These are phyloP conservation scores for Neopestalotiopsis clavispora DNA, from an alignment of 2,329 filamentous ascomycete species.

Conservation along the genomic window DNA sequence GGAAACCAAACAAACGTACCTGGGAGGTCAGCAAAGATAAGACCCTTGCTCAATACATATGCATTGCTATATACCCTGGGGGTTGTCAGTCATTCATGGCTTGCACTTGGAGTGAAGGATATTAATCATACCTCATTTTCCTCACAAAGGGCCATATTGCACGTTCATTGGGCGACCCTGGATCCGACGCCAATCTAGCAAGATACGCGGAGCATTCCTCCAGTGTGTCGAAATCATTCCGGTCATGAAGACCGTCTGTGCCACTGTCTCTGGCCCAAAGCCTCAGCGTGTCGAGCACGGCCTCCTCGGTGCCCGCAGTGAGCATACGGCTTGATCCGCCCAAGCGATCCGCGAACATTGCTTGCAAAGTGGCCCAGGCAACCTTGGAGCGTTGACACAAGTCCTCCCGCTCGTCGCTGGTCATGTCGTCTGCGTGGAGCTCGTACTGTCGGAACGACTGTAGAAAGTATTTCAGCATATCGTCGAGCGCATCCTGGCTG, in stretches of 20 bases:
- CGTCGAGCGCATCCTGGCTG: constrained; percentile 32
- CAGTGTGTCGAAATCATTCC: constrained; percentile 11
- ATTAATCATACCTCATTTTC: constrained; percentile 43
- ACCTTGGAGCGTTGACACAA: constrained; percentile 36
- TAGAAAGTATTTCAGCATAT: constrained; percentile 42
- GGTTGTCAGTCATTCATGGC: constrained; percentile 20
- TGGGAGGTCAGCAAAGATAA: constrained; percentile 54
- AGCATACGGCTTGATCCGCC: constrained; percentile 26
- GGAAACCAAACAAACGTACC: constrained; percentile 34
- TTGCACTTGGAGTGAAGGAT: background rate
- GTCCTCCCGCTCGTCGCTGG: constrained; percentile 25
- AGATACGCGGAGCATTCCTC: constrained; percentile 41
- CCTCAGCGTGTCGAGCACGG: constrained; percentile 26
- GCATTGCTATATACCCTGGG: constrained; percentile 48
- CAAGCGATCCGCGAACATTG: constrained; percentile 39
- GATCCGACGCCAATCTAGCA: constrained; percentile 43
- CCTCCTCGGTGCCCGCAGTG: constrained; percentile 12
- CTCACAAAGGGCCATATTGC: constrained; percentile 49
- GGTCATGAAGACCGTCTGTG: constrained; percentile 16
- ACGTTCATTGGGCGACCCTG: constrained; percentile 20
- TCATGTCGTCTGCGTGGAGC: constrained; percentile 23
- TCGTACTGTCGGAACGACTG: constrained; percentile 42
- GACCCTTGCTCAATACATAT: constrained; percentile 51
- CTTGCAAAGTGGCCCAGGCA: constrained; percentile 41
- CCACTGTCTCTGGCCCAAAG: constrained; percentile 27